A percentile compares a stretch with the other conserved stretches of the same genome.
Evolutionary conservation across 2,329 filamentous ascomycete species (phyloP).

Genomic region (Aspergillus ochraceus): DNA sequence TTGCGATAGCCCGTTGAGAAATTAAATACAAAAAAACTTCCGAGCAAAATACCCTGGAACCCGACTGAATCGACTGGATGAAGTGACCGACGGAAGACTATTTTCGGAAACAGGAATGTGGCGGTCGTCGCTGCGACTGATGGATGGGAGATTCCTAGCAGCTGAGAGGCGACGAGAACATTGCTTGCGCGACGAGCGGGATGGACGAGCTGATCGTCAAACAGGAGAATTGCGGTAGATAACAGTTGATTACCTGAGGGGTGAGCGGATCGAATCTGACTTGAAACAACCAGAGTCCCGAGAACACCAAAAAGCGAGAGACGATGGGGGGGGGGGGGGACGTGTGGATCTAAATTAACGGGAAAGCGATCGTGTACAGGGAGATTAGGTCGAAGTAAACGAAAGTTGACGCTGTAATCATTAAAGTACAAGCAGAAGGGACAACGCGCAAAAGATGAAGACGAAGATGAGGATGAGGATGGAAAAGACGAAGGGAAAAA

Average conservation of each 20-base stretch:
- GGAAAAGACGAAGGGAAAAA: background rate
- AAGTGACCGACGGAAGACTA: background rate
- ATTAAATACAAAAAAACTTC: background rate
- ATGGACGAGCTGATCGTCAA: conserved; percentile 1
- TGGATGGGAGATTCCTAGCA: conserved; percentile 13
- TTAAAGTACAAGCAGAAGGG: background rate
- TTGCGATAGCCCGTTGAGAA: background rate
- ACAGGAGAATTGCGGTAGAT: background rate
- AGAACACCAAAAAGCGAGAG: conserved; percentile 7
- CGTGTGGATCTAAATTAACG: background rate
- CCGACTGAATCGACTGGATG: background rate
- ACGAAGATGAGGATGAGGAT: background rate
- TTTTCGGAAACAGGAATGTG: conserved; percentile 12
- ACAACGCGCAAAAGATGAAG: background rate
- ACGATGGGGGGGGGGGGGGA: conserved; percentile 11
- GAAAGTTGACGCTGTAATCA: conserved; percentile 1
- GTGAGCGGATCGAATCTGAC: background rate
- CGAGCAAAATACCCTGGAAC: background rate
- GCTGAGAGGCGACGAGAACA: conserved; percentile 11
- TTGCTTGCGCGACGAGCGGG: conserved; percentile 10
- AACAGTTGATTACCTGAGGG: background rate
- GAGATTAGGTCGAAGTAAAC: background rate
- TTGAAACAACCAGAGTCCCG: conserved; percentile 1
- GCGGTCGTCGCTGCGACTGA: background rate
- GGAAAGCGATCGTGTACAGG: conserved; percentile 10